Conservation (phyloP, 106 monocot species). For the Ottelia alismoides region DNA sequence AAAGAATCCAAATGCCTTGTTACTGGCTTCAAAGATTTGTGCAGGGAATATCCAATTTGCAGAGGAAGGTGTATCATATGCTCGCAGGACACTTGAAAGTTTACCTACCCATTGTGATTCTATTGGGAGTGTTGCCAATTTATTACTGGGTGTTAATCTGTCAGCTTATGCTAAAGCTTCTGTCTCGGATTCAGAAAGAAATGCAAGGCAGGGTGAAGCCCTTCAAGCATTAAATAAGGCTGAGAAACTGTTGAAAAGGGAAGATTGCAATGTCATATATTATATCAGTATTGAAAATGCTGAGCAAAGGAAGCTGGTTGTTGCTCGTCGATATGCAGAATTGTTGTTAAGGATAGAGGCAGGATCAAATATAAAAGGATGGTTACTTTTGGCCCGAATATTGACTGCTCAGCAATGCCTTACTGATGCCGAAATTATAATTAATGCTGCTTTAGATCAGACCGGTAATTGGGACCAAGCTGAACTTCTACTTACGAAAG, state of each 20-base stretch:
- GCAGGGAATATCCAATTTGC: conserved; percentile 22
- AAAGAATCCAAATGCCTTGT: conserved; percentile 35
- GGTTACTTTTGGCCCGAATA: conserved; percentile 83
- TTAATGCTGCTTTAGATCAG: conserved; percentile 74
- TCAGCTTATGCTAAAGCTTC: conserved; percentile 47
- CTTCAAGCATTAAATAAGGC: conserved; percentile 50
- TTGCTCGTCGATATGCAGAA: conserved; percentile 61
- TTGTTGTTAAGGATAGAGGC: conserved; percentile 47
- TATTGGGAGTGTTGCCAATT: conserved; percentile 39
- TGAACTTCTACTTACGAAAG: conserved; percentile 56
- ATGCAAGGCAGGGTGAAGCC: conserved; percentile 50
- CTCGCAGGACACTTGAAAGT: conserved; percentile 37
- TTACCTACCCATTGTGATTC: conserved; percentile 22
- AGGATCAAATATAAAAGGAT: conserved; percentile 53
- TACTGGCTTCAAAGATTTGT: conserved; percentile 85
- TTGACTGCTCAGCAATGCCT: conserved; percentile 67
- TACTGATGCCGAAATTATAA: conserved; percentile 53
- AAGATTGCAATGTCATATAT: conserved; percentile 40
- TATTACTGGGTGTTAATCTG: conserved; percentile 56
- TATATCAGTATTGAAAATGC: conserved; percentile 74
- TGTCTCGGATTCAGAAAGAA: conserved; percentile 51
- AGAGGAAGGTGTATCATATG: conserved; percentile 53
- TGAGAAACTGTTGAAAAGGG: conserved; percentile 27
- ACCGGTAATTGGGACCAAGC: conserved; percentile 66
- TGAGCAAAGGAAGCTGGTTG: conserved; percentile 75